Base-by-base conservation (phyloP, 164 flowering plant genomes). In the Protea cynaroides region DNA sequence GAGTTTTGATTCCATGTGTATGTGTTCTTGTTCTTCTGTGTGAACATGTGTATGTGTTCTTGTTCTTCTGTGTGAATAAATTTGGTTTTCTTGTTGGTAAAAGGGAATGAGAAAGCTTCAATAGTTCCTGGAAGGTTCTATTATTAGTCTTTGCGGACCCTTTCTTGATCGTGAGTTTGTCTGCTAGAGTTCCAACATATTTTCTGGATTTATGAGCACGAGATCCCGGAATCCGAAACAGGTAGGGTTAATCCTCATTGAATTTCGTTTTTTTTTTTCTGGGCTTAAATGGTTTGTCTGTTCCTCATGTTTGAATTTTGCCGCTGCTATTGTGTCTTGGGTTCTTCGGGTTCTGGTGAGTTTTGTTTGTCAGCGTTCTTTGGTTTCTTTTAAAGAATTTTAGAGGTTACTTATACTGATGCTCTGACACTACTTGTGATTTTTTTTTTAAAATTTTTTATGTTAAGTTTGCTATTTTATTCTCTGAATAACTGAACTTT, bases 131-230 rank as follows among this genome's bases (percentile, higher is more conserved):
- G 58, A 56, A 56, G 36, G 37, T 56, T 56, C 58, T 25, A 25
- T 37, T 56, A 24, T 65, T 21, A 58, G 62, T 56, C 29, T 17
- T 10, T n/a, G 69, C 29, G 74, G 72, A 68, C 69, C 76, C 69
- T 12, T 21, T 7, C 47, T 25, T 44, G 74, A 57, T 61, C 25
- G 68, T 47, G 69, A 63, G 76, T 38, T 64, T 71, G 79, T 68
- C 80, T 61, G 69, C 71, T 49, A 68, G 65, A 68, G 65, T 58
- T 71, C 75, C 70, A 69, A 64, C 84, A 75, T 66, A 37, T 58
- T 64, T 74, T 34, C 65, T 25, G 71, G 61, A 73, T 85, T 84
- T 73, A 76, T 73, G 83, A 80, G 76, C 89, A 79, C 86, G 74
- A 84, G 85, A 78, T 74, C 75, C 59, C 75, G 72, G 22, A 62